phyloP scores from a whole-genome alignment of 805 yeast species.

The Starmerella bombicola region DNA sequence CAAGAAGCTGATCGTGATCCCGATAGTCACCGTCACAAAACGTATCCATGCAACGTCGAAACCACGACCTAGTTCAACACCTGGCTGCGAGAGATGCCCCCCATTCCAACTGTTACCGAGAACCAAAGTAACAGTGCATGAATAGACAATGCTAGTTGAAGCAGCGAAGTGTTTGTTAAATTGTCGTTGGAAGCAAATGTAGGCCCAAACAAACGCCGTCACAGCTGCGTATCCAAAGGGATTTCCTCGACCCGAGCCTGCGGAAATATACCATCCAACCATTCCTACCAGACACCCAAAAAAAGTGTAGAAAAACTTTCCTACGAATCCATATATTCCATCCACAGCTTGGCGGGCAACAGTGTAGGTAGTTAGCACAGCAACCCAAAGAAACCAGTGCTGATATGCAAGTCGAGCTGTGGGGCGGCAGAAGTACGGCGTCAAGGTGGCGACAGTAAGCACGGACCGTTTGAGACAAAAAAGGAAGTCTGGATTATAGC shows the following conservation, averaged over 20 bases:
- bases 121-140: constrained; percentile 25
- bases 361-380: constrained; percentile 26
- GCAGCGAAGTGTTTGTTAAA: constrained; percentile 25
- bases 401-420: constrained; percentile 21
- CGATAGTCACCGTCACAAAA: constrained; percentile 26
- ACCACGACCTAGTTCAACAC: constrained; percentile 24
- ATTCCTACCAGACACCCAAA: constrained; percentile 27
- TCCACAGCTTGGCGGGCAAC: constrained; percentile 27
- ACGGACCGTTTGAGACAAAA: constrained; percentile 24
- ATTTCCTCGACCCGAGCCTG: constrained; percentile 28
- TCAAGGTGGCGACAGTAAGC: constrained; percentile 18
- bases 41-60: constrained; percentile 29
- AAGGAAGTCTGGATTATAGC: constrained; percentile 16
- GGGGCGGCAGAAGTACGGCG: constrained; percentile 24
- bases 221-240: constrained; percentile 28
- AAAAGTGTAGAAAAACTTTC: constrained; percentile 25
- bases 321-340: constrained; percentile 24
- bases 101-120: constrained; percentile 28
- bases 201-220: constrained; percentile 22
- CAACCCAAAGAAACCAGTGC: constrained; percentile 27
- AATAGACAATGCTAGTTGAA: constrained; percentile 25
- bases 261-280: constrained; percentile 29
- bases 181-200: constrained; percentile 26
- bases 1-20: constrained; percentile 25
- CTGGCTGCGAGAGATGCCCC: constrained; percentile 16